These are phyloP conservation scores for Sporothrix inflata DNA, from an alignment of 2,329 filamentous ascomycete species.

Conservation along the genomic window DNA sequence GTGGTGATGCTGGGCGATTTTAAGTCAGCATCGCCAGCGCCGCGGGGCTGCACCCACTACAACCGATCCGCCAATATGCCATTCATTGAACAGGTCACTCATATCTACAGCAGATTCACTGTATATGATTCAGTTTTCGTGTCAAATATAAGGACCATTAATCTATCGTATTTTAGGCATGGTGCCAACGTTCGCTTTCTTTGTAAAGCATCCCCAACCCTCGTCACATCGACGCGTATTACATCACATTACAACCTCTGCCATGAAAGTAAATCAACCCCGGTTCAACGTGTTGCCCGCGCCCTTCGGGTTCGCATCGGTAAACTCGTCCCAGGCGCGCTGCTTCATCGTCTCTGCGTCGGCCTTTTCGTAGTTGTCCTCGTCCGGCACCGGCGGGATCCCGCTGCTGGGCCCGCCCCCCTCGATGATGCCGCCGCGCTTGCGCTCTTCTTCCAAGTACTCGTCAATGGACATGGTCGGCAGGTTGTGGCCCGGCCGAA, in stretches of 20 bases:
- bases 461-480: constrained; percentile 99
- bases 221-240: too few species aligned
- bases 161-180: neutral
- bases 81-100: too few species aligned
- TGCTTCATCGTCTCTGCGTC: constrained; percentile 94
- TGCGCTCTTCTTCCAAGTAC: constrained; percentile 89
- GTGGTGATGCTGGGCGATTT: neutral
- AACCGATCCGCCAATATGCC: too few species aligned
- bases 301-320: constrained; percentile 83
- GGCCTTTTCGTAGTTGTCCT: constrained; percentile 85
- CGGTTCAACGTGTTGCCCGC: constrained; percentile 82
- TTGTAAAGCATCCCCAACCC: too few species aligned
- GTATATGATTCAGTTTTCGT: too few species aligned
- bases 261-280: constrained; percentile 50
- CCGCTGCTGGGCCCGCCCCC: constrained; percentile 80
- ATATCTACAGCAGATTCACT: too few species aligned
- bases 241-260: too few species aligned
- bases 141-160: too few species aligned
- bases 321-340: constrained; percentile 92
- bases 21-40: neutral
- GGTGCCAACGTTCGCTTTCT: neutral
- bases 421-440: constrained; percentile 84
- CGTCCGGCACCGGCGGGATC: constrained; percentile 72
- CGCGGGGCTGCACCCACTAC: neutral
- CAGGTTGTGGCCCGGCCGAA: constrained; percentile 86